phyloP scores from a whole-genome alignment of 2,329 filamentous ascomycete genomes.

The Coniochaeta sp. region DNA sequence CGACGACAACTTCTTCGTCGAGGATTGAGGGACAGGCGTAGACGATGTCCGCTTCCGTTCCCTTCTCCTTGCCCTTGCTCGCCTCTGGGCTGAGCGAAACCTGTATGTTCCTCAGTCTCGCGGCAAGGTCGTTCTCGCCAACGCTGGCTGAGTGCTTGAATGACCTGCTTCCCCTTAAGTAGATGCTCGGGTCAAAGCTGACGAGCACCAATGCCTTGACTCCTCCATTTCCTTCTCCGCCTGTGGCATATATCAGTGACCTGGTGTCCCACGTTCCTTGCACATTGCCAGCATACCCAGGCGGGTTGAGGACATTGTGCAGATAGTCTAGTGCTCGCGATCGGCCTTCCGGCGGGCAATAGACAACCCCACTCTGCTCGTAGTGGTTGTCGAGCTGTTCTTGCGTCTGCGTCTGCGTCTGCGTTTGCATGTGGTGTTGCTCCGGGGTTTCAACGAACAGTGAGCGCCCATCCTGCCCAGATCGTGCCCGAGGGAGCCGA shows the following conservation, averaged over 20 bases:
- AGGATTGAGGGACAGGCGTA: background rate
- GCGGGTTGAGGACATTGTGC: constrained; percentile 31
- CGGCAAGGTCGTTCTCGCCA: background rate
- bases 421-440: background rate
- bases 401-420: constrained; percentile 8
- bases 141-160: constrained; percentile 13
- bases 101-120: background rate
- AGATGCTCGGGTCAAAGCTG: constrained; percentile 33
- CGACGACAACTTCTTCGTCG: background rate
- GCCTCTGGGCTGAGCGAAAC: background rate
- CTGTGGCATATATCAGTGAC: constrained; percentile 37
- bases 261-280: constrained; percentile 38
- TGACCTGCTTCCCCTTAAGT: constrained; percentile 17
- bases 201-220: constrained; percentile 31
- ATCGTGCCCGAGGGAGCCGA: constrained; percentile 23
- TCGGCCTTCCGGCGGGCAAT: constrained; percentile 26
- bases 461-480: constrained; percentile 7
- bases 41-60: background rate
- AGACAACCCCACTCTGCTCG: constrained; percentile 15
- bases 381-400: constrained; percentile 18
- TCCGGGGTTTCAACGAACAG: constrained; percentile 6
- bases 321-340: constrained; percentile 24
- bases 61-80: background rate
- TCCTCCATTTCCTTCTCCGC: constrained; percentile 13
- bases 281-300: constrained; percentile 24